These are phyloP conservation scores for Pyrenophora teres DNA, from an alignment of 2,329 filamentous ascomycete species.

Conservation along the genomic window DNA sequence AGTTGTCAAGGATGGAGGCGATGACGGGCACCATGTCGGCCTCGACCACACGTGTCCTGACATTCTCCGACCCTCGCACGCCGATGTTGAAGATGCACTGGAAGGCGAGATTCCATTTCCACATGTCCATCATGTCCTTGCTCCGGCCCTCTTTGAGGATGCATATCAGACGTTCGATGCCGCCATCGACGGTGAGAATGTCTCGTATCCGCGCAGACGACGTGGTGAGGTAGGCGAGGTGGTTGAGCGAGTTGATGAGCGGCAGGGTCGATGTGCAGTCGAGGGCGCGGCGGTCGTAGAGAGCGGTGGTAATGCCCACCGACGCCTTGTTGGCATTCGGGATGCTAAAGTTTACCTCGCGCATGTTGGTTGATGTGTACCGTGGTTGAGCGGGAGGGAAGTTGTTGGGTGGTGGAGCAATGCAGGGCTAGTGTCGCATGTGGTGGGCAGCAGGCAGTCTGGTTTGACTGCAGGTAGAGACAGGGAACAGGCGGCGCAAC, in stretches of 20 bases:
- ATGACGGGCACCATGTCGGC: constrained; percentile 99
- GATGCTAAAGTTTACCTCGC: constrained; percentile 99
- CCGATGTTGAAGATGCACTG: constrained; percentile 99
- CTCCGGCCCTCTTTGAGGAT: constrained; percentile 97
- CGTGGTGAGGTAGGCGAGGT: constrained; percentile 96
- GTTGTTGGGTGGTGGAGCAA: constrained; percentile 27
- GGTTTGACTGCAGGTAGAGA: constrained; percentile 12
- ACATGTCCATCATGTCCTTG: constrained; percentile 99
- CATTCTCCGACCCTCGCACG: constrained; percentile 90
- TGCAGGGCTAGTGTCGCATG: constrained; percentile 43
- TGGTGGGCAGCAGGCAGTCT: constrained; percentile 26
- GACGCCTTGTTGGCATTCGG: constrained; percentile 99
- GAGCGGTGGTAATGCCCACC: constrained; percentile 95
- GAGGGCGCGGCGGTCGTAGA: constrained; percentile 95
- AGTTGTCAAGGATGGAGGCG: constrained; percentile 96
- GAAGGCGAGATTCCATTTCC: constrained; percentile 99
- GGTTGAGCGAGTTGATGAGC: constrained; percentile 98
- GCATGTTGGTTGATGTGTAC: constrained; percentile 67
- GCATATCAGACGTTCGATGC: constrained; percentile 93
- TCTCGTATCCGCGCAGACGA: constrained; percentile 97
- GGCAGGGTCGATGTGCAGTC: constrained; percentile 98
- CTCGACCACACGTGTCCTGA: constrained; percentile 93
- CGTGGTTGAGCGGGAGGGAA: constrained; percentile 17
- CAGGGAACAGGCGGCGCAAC: constrained; percentile 17
- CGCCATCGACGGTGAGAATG: constrained; percentile 97